A percentile compares a stretch with the other conserved stretches of the same genome.
These are phyloP conservation scores for Populus hybrid DNA, from an alignment of 441 rosid species.

Conservation along the genomic window DNA sequence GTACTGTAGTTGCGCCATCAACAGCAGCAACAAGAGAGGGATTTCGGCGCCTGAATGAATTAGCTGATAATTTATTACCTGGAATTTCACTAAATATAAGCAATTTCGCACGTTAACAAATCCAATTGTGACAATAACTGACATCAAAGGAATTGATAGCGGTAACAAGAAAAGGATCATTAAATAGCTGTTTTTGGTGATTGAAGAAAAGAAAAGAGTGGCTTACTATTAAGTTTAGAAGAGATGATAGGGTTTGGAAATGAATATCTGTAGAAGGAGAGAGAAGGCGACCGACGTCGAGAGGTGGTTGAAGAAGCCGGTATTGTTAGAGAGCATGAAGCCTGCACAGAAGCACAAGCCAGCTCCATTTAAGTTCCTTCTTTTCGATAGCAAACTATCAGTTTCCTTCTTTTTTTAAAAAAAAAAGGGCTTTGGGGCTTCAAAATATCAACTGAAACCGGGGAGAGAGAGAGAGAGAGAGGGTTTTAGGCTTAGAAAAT, in stretches of 20 bases:
- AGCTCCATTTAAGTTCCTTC: conserved; percentile 17
- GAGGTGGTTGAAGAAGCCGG: not conserved
- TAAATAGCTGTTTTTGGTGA: no score
- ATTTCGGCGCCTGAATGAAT: conserved; percentile 22
- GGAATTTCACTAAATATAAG: conserved; percentile 12
- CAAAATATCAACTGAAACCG: no score
- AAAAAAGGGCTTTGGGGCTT: no score
- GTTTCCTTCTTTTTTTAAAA: no score
- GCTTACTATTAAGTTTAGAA: conserved; percentile 20
- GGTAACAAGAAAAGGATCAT: no score
- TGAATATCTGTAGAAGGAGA: conserved; percentile 16
- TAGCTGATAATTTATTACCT: conserved; percentile 35
- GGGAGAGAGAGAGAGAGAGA: no score
- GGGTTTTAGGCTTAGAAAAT: no score
- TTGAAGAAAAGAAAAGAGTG: not conserved
- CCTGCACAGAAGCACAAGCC: conserved; percentile 18
- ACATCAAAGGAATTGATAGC: no score
- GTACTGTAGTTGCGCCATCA: conserved; percentile 12
- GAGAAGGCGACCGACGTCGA: conserved; percentile 16
- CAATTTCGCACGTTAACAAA: not conserved
- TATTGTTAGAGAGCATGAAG: not conserved
- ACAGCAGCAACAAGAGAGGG: conserved; percentile 32
- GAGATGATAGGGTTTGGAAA: conserved; percentile 13
- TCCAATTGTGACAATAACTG: no score
- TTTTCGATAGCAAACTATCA: no score